Evolutionary conservation across 345 rosid species (phyloP).

Genomic region (Melastoma malabathricum): DNA sequence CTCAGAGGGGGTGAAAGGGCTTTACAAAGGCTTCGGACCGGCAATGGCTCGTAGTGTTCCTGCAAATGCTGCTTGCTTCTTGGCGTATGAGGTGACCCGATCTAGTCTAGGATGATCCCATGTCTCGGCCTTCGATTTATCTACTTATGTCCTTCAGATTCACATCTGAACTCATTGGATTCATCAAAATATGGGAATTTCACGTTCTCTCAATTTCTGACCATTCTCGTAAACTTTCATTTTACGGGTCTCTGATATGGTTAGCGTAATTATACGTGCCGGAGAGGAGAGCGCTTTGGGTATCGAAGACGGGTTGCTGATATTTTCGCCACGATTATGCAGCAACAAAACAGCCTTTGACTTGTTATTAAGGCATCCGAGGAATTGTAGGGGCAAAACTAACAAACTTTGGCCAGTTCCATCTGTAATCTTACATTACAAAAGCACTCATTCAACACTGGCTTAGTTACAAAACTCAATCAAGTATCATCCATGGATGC

Average conservation of each 20-base stretch:
- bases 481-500: conserved; percentile 24
- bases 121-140: not conserved
- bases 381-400: too few relatives aligned
- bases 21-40: conserved; percentile 91
- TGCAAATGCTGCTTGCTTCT: conserved; percentile 97
- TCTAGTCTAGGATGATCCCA: conserved; percentile 58
- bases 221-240: not conserved
- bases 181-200: conserved; percentile 4
- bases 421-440: too few relatives aligned
- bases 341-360: too few relatives aligned
- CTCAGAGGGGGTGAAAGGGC: conserved; percentile 77
- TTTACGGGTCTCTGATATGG: not conserved
- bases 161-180: conserved; percentile 5
- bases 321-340: too few relatives aligned
- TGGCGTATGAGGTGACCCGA: conserved; percentile 77
- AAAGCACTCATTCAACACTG: not conserved
- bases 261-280: too few relatives aligned
- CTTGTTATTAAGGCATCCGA: too few relatives aligned
- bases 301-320: too few relatives aligned
- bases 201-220: conserved; percentile 2
- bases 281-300: too few relatives aligned
- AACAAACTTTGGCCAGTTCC: too few relatives aligned
- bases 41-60: conserved; percentile 96
- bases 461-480: not conserved
- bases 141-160: conserved; percentile 4